phyloP scores from a whole-genome alignment of 2,329 filamentous ascomycete species.

The Rhytidhysteron rufulum region DNA sequence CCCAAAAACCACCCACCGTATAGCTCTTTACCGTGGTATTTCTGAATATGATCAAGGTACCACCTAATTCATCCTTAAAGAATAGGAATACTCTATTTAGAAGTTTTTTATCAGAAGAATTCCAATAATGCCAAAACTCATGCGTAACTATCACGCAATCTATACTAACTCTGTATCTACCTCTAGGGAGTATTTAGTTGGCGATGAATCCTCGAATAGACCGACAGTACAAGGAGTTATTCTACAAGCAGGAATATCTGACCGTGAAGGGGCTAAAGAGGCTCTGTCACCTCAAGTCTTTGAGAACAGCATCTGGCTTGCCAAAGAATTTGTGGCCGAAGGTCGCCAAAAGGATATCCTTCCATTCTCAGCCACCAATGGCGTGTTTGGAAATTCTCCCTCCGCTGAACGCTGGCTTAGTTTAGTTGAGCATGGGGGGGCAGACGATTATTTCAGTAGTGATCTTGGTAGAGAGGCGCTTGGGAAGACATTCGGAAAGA shows the following conservation, averaged over 20 bases:
- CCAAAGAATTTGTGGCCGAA: constrained; percentile 52
- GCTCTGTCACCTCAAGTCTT: constrained; percentile 7
- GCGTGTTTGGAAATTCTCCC: constrained; percentile 41
- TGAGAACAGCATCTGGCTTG: constrained; percentile 39
- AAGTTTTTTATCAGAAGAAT: too few relatives aligned
- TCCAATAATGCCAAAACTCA: too few relatives aligned
- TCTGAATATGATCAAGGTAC: too few relatives aligned
- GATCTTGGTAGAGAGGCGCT: constrained; percentile 63
- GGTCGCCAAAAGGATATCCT: constrained; percentile 56
- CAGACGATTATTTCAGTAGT: constrained; percentile 86
- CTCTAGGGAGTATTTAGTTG: constrained; percentile 60
- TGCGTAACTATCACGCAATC: too few relatives aligned
- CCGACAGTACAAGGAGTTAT: constrained; percentile 68
- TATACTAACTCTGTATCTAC: too few relatives aligned
- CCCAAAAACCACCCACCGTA: too few relatives aligned
- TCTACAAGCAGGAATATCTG: constrained; percentile 74
- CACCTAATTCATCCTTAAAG: too few relatives aligned
- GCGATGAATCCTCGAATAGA: constrained; percentile 36
- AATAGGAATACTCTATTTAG: too few relatives aligned
- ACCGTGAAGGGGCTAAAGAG: constrained; percentile 62
- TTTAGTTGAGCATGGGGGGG: constrained; percentile 56
- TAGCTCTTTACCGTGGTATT: too few relatives aligned
- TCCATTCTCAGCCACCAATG: constrained; percentile 30
- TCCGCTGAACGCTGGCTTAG: constrained; percentile 58
- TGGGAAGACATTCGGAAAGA: constrained; percentile 60